Evolutionary conservation across 495 filamentous ascomycete species (phyloP).

Genomic region (Saxophila tyrrhenica): DNA sequence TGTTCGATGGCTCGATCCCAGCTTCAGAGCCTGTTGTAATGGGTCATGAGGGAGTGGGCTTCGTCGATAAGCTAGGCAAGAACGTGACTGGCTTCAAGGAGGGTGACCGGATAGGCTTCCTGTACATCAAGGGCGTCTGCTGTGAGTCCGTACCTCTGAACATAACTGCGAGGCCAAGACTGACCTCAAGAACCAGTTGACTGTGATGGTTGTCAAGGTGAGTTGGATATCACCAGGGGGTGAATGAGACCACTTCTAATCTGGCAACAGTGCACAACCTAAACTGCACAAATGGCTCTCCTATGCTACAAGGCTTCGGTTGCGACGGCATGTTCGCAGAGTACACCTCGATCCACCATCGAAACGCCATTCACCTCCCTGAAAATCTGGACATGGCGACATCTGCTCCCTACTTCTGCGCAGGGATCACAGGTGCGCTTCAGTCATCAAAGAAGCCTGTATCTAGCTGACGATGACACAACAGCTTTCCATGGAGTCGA

Average conservation of each 20-base stretch:
- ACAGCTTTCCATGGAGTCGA: constrained; percentile 21
- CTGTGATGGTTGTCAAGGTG: constrained; percentile 26
- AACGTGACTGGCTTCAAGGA: constrained; percentile 49
- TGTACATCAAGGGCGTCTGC: constrained; percentile 35
- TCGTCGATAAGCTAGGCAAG: constrained; percentile 46
- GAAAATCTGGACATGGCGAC: constrained; percentile 23
- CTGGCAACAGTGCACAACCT: constrained; percentile 21
- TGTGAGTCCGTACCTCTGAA: background rate
- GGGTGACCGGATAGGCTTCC: constrained; percentile 58
- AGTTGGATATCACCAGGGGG: background rate
- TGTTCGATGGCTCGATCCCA: constrained; percentile 15
- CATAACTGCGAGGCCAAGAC: background rate
- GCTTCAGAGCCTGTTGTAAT: constrained; percentile 20
- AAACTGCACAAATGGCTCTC: constrained; percentile 24
- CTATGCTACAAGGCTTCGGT: constrained; percentile 26
- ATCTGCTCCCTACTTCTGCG: constrained; percentile 28
- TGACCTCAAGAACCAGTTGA: constrained; percentile 5
- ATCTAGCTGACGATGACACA: constrained; percentile 23
- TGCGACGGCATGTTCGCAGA: constrained; percentile 30
- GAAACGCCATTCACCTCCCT: constrained; percentile 28
- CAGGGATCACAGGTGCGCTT: constrained; percentile 24
- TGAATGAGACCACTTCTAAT: background rate
- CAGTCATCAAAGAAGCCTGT: background rate
- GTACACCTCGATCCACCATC: constrained; percentile 27
- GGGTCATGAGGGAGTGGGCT: constrained; percentile 30